phyloP scores from a whole-genome alignment of 768 basidiomycete species.

The Phylloporus sp. region DNA sequence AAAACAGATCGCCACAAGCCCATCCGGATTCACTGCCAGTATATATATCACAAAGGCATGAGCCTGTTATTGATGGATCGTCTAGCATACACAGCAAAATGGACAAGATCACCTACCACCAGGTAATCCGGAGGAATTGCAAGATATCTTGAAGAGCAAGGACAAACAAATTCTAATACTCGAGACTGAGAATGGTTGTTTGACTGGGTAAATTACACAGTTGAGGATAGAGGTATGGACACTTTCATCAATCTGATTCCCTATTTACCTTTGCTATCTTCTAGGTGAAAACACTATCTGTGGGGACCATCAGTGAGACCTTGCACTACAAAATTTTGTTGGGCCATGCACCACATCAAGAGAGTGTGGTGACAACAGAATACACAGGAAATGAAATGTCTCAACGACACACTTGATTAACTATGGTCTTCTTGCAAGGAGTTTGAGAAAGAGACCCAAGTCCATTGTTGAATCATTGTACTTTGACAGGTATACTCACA shows the following conservation, averaged over 20 bases:
- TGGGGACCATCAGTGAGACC: constrained; percentile 45
- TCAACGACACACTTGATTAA: constrained; percentile 43
- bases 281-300: constrained; percentile 41
- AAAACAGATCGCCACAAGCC: constrained; percentile 44
- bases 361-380: constrained; percentile 40
- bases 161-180: constrained; percentile 49
- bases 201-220: constrained; percentile 44
- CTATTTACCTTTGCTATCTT: neutral
- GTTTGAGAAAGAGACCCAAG: constrained; percentile 43
- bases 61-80: constrained; percentile 31
- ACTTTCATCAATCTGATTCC: neutral
- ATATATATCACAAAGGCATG: constrained; percentile 46
- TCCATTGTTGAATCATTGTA: constrained; percentile 28
- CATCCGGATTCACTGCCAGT: constrained; percentile 66
- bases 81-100: constrained; percentile 42
- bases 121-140: constrained; percentile 39
- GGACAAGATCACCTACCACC: constrained; percentile 38
- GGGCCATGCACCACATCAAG: constrained; percentile 48
- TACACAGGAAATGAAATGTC: constrained; percentile 35
- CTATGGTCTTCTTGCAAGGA: constrained; percentile 39
- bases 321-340: constrained; percentile 54
- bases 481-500: constrained; percentile 10
- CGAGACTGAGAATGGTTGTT: constrained; percentile 39
- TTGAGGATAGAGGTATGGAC: constrained; percentile 44
- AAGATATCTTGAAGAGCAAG: constrained; percentile 18